Evolutionary conservation across 495 filamentous ascomycete species (phyloP).

Genomic region (Venustampulla echinocandica): DNA sequence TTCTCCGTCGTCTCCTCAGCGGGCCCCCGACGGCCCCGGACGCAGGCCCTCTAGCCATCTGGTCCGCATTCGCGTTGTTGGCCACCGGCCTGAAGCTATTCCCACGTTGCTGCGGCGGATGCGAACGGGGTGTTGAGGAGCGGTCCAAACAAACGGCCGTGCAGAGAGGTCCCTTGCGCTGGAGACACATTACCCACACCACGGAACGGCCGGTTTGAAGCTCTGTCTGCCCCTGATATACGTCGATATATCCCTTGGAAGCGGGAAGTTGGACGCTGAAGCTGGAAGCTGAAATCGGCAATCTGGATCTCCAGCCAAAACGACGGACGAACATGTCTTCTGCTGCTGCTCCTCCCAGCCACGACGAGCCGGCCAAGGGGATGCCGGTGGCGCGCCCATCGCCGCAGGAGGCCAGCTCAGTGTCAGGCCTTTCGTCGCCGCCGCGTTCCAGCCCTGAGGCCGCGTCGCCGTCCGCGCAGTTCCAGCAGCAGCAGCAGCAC

Average conservation of each 20-base stretch:
- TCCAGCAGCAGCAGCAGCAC: conserved; percentile 5
- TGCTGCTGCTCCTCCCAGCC: neutral
- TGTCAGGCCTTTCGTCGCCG: conserved; percentile 20
- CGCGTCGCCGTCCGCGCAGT: conserved; percentile 20
- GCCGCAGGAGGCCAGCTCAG: conserved; percentile 14
- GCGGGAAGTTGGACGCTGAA: too few species aligned
- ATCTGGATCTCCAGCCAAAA: too few species aligned
- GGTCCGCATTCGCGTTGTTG: conserved; percentile 10
- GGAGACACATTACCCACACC: too few species aligned
- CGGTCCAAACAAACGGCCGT: conserved; percentile 1
- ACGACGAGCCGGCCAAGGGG: conserved; percentile 10
- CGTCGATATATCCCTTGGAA: too few species aligned
- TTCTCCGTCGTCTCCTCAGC: neutral
- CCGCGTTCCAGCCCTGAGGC: conserved; percentile 20
- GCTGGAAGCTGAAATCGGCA: too few species aligned
- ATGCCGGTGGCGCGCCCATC: conserved; percentile 1
- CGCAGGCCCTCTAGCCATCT: neutral
- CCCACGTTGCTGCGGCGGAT: conserved; percentile 1
- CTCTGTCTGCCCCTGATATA: too few species aligned
- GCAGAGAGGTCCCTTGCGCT: too few species aligned
- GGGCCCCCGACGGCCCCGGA: neutral
- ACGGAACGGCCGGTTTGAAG: too few species aligned
- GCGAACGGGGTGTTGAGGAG: too few species aligned
- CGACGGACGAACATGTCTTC: conserved; percentile 7
- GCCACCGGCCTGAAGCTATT: conserved; percentile 22